Conservation (phyloP, 2,329 filamentous ascomycete genomes). For the Ascochyta lentis region DNA sequence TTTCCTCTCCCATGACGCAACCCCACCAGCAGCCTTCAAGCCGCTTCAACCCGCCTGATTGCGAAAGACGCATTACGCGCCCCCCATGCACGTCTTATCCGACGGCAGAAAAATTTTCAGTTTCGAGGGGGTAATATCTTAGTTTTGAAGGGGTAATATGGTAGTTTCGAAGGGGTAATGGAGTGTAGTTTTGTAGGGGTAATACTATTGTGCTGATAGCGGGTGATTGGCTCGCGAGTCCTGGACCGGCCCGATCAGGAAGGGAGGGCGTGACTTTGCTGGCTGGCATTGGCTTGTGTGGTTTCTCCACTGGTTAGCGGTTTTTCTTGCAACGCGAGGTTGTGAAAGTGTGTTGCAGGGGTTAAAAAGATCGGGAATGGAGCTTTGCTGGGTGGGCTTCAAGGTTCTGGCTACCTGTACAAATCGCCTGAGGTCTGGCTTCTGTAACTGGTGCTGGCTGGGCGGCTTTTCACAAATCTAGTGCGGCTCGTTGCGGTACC, state of each 20-base stretch:
- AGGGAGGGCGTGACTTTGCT: slow-evolving; percentile 8
- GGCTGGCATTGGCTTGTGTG: neutral
- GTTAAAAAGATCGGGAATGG: too few relatives aligned
- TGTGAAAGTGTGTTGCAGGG: too few relatives aligned
- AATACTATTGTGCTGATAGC: slow-evolving; percentile 11
- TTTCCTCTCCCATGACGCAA: slow-evolving; percentile 7
- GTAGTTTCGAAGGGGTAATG: slow-evolving; percentile 19
- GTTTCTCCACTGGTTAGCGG: neutral
- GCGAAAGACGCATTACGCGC: neutral
- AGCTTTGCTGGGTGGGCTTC: too few relatives aligned
- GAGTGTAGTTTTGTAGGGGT: slow-evolving; percentile 21
- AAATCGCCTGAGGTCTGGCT: too few relatives aligned
- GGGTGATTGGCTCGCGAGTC: slow-evolving; percentile 13
- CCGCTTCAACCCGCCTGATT: neutral
- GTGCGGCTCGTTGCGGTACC: too few relatives aligned
- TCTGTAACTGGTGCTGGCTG: too few relatives aligned
- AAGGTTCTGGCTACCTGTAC: too few relatives aligned
- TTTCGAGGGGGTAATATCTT: slow-evolving; percentile 47
- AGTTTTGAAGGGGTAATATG: slow-evolving; percentile 20
- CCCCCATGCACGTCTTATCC: slow-evolving; percentile 7
- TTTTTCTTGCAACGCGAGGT: neutral
- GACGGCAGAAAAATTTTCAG: slow-evolving; percentile 36
- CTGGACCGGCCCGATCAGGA: slow-evolving; percentile 25
- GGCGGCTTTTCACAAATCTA: too few relatives aligned
- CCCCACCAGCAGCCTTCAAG: neutral